Percentiles rank a stretch among this genome's conserved stretches.
These are phyloP conservation scores for Dacryopinax spathularia DNA, from an alignment of 768 basidiomycete genomes.

Conservation along the genomic window DNA sequence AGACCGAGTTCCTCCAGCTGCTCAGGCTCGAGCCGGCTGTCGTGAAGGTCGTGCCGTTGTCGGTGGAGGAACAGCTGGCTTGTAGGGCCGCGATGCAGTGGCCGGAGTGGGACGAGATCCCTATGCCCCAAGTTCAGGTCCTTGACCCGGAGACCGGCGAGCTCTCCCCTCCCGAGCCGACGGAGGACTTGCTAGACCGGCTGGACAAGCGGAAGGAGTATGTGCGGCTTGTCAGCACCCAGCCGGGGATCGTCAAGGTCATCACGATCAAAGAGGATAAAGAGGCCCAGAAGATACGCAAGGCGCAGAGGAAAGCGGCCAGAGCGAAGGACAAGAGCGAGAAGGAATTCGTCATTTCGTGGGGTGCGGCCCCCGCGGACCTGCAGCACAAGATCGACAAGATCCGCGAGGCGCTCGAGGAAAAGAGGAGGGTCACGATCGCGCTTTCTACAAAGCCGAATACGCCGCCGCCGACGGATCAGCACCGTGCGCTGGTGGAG, in stretches of 20 bases:
- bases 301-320: slow-evolving; percentile 21
- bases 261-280: slow-evolving; percentile 33
- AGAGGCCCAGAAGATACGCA: slow-evolving; percentile 27
- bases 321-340: slow-evolving; percentile 19
- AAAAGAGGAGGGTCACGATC: slow-evolving; percentile 44
- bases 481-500: slow-evolving; percentile 27
- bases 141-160: slow-evolving; percentile 34
- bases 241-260: slow-evolving; percentile 50
- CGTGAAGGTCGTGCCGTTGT: slow-evolving; percentile 49
- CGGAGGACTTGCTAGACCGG: slow-evolving; percentile 33
- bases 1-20: slow-evolving; percentile 40
- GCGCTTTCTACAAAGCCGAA: slow-evolving; percentile 39
- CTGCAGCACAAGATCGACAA: slow-evolving; percentile 51
- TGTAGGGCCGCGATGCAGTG: too few species aligned
- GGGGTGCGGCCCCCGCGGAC: slow-evolving; percentile 47
- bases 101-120: slow-evolving; percentile 38
- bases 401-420: slow-evolving; percentile 41
- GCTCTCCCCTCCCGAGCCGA: slow-evolving; percentile 25
- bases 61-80: too few species aligned
- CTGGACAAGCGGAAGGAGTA: slow-evolving; percentile 31
- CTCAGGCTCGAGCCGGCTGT: slow-evolving; percentile 40
- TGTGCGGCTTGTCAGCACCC: slow-evolving; percentile 40
- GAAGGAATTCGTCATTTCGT: slow-evolving; percentile 63
- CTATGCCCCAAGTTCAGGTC: slow-evolving; percentile 30
- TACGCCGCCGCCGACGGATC: slow-evolving; percentile 20